Percentiles rank a stretch among this genome's conserved stretches.
phyloP scores from a whole-genome alignment of 2,329 filamentous ascomycete species.

The Metarhizium rileyi region DNA sequence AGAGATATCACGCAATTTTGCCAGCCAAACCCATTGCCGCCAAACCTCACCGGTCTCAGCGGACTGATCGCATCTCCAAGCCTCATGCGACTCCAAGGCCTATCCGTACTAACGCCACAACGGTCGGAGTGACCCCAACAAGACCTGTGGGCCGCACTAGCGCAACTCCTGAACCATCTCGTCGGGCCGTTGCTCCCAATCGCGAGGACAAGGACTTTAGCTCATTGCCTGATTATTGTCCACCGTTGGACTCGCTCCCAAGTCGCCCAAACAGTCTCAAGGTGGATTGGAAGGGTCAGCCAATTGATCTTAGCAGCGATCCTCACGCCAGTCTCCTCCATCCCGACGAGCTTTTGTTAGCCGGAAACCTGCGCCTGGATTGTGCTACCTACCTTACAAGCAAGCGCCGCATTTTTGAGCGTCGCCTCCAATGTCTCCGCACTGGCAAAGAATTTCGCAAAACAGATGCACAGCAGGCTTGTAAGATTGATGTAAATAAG shows the following conservation, averaged over 20 bases:
- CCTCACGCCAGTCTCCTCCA: constrained; percentile 63
- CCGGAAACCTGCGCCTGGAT: constrained; percentile 69
- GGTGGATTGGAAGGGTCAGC: constrained; percentile 77
- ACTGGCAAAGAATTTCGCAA: constrained; percentile 82
- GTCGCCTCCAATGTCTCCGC: constrained; percentile 56
- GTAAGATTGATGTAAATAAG: constrained; percentile 98
- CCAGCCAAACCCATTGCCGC: constrained; percentile 29
- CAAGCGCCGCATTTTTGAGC: constrained; percentile 84
- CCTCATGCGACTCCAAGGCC: constrained; percentile 24
- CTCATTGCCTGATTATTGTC: constrained; percentile 62
- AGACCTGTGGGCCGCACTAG: constrained; percentile 27
- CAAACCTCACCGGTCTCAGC: constrained; percentile 20
- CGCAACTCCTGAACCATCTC: constrained; percentile 39
- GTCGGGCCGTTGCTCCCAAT: constrained; percentile 50
- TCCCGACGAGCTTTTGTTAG: constrained; percentile 66
- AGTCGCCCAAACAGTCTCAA: constrained; percentile 62
- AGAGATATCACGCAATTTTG: constrained; percentile 30
- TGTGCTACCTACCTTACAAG: constrained; percentile 85
- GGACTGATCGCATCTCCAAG: constrained; percentile 26
- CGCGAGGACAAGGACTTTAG: constrained; percentile 77
- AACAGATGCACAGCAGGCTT: constrained; percentile 92
- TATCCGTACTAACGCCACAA: constrained; percentile 21
- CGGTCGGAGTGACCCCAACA: constrained; percentile 12
- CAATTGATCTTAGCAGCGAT: constrained; percentile 66
- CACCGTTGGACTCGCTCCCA: constrained; percentile 56